Conservation (phyloP, 2,329 filamentous ascomycete species). For the Phymatotrichopsis omnivora region DNA sequence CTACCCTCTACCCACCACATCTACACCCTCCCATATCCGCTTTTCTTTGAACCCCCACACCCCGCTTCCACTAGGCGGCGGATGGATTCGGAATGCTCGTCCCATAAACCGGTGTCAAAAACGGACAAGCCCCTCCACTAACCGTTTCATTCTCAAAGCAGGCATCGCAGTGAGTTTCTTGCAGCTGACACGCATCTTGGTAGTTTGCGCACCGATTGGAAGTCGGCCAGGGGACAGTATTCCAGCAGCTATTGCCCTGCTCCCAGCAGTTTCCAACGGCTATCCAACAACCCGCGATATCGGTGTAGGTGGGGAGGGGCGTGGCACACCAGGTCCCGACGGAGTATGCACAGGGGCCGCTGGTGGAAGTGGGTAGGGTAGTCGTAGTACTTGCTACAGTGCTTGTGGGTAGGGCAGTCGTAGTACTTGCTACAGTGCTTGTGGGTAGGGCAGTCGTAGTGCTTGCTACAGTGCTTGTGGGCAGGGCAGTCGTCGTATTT, state of each 20-base stretch:
- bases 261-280: conserved; percentile 8
- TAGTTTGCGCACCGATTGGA: not conserved
- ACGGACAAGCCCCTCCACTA: too few species aligned
- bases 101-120: too few species aligned
- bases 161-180: conserved; percentile 1
- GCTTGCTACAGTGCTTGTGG: not conserved
- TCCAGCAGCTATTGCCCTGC: conserved; percentile 8
- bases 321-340: conserved; percentile 11
- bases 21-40: too few species aligned
- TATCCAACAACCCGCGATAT: not conserved
- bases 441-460: not conserved
- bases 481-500: not conserved
- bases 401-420: conserved; percentile 5
- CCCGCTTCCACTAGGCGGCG: too few species aligned
- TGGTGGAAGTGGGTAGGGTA: not conserved
- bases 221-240: not conserved
- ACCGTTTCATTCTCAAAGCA: too few species aligned
- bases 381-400: conserved; percentile 1
- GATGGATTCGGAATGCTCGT: too few species aligned
- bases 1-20: too few species aligned
- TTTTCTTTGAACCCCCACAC: too few species aligned
- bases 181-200: not conserved
- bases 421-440: not conserved
- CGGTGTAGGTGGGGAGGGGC: conserved; percentile 6
- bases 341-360: conserved; percentile 6